Evolutionary conservation across 768 basidiomycete species (phyloP), one percentile per base, ranked within the genome.

Genomic region (Phaffia tasmanica): DNA sequence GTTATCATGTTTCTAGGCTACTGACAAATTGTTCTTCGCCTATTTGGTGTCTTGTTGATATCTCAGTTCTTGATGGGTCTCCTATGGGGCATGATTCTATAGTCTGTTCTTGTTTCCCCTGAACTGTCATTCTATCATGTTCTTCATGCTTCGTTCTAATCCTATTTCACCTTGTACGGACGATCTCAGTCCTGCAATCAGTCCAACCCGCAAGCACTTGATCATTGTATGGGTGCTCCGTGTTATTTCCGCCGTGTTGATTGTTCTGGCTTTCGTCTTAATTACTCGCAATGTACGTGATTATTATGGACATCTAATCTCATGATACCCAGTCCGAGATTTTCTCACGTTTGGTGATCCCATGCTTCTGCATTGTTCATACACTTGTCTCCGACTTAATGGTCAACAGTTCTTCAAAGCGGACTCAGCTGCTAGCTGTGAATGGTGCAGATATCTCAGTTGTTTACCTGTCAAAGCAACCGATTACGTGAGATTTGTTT

Each of bases 241-340:
- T 66, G 71, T 88, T 35, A 75, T 82, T 35, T 88, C 89, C 1
- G 80, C 90, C 53, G 86, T 88, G 2, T 69, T 94, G 42, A 83
- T 86, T 2, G 74, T 94, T 32, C 77, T 94, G 30, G 80, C 94
- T 25, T 97, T 85, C 70, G 86, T 93, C 47, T 80, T 93, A 18
- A 80, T 98, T 56, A 81, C 81, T 47, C 80, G 85, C 68, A 98
- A 98, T 76, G 98, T 98, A 75, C 95, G 73, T 76, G 30, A 1
- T 35, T 27, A 51, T 55, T 57, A 16, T 50, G 3, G 18, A 25
- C 5, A 21, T 58, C 21, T n/a, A n/a, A n/a, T 25, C 49, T 15
- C 16, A 49, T 74, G 73, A 74, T 64, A 74, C 73, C 15, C 68
- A 68, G 8, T 72, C 69, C 70, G 53, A 63, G 72, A 64, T 15